A percentile compares a stretch with the other conserved stretches of the same genome.
Evolutionary conservation across 2,329 filamentous ascomycete genomes (phyloP).

Genomic region (Alternaria ventricosa): DNA sequence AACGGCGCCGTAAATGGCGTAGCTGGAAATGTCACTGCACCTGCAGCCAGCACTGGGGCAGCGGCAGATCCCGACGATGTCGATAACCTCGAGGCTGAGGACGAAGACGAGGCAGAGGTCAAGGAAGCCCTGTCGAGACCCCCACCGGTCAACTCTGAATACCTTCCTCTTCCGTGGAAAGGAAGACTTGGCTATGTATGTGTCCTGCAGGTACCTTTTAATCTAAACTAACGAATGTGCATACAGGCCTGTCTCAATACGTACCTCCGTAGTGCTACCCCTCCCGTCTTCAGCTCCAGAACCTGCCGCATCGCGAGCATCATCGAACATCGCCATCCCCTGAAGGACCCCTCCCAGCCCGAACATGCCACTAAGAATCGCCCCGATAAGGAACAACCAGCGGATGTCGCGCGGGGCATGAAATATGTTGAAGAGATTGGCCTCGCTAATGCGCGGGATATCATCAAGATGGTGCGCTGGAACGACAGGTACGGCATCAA

Average conservation of each 20-base stretch:
- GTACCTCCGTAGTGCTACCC: slow-evolving; percentile 80
- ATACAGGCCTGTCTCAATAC: slow-evolving; percentile 85
- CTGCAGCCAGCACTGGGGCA: slow-evolving; percentile 23
- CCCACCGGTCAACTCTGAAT: slow-evolving; percentile 81
- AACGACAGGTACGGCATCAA: slow-evolving; percentile 91
- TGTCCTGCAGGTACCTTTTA: slow-evolving; percentile 23
- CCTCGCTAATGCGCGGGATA: slow-evolving; percentile 80
- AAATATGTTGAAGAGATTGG: slow-evolving; percentile 79
- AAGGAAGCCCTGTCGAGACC: slow-evolving; percentile 66
- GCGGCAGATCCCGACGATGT: slow-evolving; percentile 58
- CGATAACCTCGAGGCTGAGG: slow-evolving; percentile 51
- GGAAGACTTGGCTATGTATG: slow-evolving; percentile 86
- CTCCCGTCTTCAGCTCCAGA: slow-evolving; percentile 86
- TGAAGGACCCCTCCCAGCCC: slow-evolving; percentile 75
- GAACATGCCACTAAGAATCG: slow-evolving; percentile 86
- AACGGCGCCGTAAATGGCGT: slow-evolving; percentile 17
- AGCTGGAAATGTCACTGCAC: slow-evolving; percentile 22
- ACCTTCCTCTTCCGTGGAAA: slow-evolving; percentile 87
- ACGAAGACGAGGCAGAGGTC: slow-evolving; percentile 63
- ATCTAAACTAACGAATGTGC: slow-evolving; percentile 23
- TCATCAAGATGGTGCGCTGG: slow-evolving; percentile 87
- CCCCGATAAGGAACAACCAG: slow-evolving; percentile 74
- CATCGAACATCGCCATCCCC: slow-evolving; percentile 82
- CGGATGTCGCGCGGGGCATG: slow-evolving; percentile 70
- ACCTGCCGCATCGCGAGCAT: slow-evolving; percentile 93